Evolutionary conservation across 306 rosid genomes (phyloP), one percentile per base, ranked within the genome.

Genomic region (Pterocarpus macrocarpus): DNA sequence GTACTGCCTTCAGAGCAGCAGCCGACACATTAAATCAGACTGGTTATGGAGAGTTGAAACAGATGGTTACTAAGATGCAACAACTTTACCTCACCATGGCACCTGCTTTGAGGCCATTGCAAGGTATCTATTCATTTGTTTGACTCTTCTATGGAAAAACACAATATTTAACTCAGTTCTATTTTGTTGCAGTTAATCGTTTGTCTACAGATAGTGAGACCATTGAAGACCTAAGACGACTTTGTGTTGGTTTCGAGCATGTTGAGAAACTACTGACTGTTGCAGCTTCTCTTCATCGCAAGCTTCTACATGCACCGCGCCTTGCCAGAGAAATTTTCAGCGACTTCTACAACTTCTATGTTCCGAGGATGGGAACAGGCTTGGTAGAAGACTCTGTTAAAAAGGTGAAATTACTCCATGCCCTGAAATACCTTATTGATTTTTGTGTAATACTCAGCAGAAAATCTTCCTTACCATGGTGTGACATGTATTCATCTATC

Each of bases 231-330:
- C 80, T 91, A 58, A 87, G 87, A 80, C 84, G 88, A 69, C 87
- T 90, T n/a, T 91, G 89, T 55, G 85, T 78, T 67, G 90, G 86
- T 86, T 89, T 94, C 22, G 92, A 91, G 64, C 91, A 89, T 69
- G 80, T 94, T 62, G 94, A 94, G 88, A 94, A 85, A 74, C 82
- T 91, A 64, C 85, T 94, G 72, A 78, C 81, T n/a, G 59, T 89
- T 55, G 94, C 97, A 68, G 91, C 93, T 75, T 91, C 98, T 76
- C 97, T 94, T 64, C 92, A 90, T 81, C 86, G 92, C 44, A 91
- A 91, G 79, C 86, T 91, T 72, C 64, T 79, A 76, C 87, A 80
- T 62, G 86, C 97, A 78, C 94, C 91, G 22, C 87, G 90, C 14
- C 90, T 94, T 16, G 65, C 89, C 63, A 89, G 77, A 73, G 92